Base-by-base conservation (phyloP, 805 yeast genomes). In the Torulaspora maleeae region DNA sequence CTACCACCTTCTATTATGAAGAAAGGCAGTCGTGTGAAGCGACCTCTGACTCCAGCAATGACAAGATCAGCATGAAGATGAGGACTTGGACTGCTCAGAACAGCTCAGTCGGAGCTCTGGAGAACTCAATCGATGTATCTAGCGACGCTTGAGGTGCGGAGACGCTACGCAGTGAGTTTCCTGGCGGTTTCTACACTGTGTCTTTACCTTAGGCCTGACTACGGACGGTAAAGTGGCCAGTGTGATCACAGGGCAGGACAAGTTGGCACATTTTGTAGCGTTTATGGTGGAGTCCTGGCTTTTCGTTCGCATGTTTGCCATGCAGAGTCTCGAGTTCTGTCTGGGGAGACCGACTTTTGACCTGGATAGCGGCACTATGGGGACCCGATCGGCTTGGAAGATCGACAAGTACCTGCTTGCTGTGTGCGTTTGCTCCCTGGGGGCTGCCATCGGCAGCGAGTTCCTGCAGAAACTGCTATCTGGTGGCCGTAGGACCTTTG, bases 371-470 rank as follows among this genome's bases (percentile, higher is more conserved):
- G 41, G 43, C 16, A 13, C 17, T 11, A 7, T 15, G 28, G 15
- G 5, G 12, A 5, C 16, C 4, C 20, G 12, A 5, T 37, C 19
- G 19, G 22, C 30, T 6, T 24, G 37, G 13, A 34, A 22, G 8
- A 34, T 56, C 4, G 42, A 49, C 38, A 63, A 63, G 36, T 59
- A 54, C 35, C 11, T 43, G 11, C 24, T 75, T 29, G 69, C 78
- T 0, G 48, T 75, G 7, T 12, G 66, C 0, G 52, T 69, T 3
- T 78, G 83, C 55, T 68, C 79, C 0, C n/a, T 73, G 1, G 68
- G 66, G 2, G 81, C 73, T 0, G 65, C 76, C 11, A 56, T 78
- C 3, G 65, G 67, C 2, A 80, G 80, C 62, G 86, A 80, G 54
- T 63, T 73, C 38, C 44, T 71, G 1, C 86, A 80, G 51, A 15